Conservation (phyloP, 108 stramenopile genomes). For the Discostella pseudostelligera region DNA sequence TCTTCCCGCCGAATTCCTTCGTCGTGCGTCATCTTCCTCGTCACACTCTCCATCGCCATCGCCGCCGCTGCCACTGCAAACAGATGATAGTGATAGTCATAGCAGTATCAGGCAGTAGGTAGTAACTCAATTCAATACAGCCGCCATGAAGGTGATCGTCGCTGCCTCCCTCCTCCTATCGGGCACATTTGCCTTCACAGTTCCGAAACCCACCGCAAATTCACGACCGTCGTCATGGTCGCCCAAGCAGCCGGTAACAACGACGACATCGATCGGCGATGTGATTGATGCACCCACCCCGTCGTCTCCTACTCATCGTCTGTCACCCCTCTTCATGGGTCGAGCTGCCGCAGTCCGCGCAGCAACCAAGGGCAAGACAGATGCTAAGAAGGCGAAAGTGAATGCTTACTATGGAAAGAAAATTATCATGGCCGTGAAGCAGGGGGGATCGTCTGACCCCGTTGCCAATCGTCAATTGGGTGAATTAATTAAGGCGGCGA, state of each 20-base stretch:
- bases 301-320: background rate
- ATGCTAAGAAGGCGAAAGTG: slow-evolving; percentile 82
- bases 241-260: background rate
- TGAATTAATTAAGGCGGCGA: slow-evolving; percentile 82
- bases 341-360: slow-evolving; percentile 89
- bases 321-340: slow-evolving; percentile 73
- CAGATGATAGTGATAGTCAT: too few species aligned
- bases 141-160: slow-evolving; percentile 1
- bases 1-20: too few species aligned
- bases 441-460: slow-evolving; percentile 80
- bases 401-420: slow-evolving; percentile 86
- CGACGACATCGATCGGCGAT: background rate
- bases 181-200: slow-evolving; percentile 56
- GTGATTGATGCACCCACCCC: background rate
- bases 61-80: too few species aligned
- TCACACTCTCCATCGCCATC: too few species aligned
- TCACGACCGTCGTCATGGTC: slow-evolving; percentile 3
- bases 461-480: slow-evolving; percentile 70
- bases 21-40: too few species aligned
- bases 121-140: too few species aligned
- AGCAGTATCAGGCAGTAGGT: too few species aligned
- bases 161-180: slow-evolving; percentile 40
- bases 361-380: slow-evolving; percentile 85
- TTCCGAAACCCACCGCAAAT: slow-evolving; percentile 27
- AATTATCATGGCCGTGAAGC: slow-evolving; percentile 89